Conservation (phyloP, 208 protist species). For the Acanthamoeba triangularis region DNA sequence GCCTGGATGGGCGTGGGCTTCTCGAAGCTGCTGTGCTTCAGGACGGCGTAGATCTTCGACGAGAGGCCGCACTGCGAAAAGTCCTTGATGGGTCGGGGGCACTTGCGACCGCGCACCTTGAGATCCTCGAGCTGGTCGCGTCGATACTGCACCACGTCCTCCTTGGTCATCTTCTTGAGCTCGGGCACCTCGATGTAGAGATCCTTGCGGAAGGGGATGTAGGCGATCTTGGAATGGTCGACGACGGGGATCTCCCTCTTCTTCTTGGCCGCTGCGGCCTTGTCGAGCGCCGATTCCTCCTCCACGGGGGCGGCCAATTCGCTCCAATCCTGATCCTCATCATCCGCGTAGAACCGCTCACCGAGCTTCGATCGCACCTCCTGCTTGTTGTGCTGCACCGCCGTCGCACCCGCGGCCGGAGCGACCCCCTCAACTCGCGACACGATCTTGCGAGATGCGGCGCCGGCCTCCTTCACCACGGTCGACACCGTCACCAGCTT, state of each 20-base stretch:
- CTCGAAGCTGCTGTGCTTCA: conserved; percentile 77
- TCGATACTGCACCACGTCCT: conserved; percentile 78
- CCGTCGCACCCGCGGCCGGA: background rate
- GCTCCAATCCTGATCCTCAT: conserved; percentile 84
- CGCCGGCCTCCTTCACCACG: background rate
- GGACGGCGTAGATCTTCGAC: conserved; percentile 84
- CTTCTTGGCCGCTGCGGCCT: conserved; percentile 78
- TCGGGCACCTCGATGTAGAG: conserved; percentile 90
- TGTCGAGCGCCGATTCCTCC: background rate
- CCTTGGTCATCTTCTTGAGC: conserved; percentile 81
- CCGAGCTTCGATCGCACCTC: conserved; percentile 27
- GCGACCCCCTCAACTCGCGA: background rate
- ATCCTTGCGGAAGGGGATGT: conserved; percentile 83
- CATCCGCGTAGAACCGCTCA: conserved; percentile 66
- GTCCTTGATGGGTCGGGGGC: conserved; percentile 87
- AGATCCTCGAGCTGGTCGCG: conserved; percentile 78
- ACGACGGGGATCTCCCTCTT: conserved; percentile 82
- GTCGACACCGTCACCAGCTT: conserved; percentile 54
- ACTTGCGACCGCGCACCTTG: conserved; percentile 80
- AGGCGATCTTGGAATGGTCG: conserved; percentile 88
- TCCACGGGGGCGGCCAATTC: conserved; percentile 58
- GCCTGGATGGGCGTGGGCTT: conserved; percentile 94
- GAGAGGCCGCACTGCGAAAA: conserved; percentile 90
- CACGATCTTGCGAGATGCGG: background rate
- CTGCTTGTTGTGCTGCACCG: background rate